Conservation (phyloP, 768 basidiomycete species). For the Amyloporia xantha region DNA sequence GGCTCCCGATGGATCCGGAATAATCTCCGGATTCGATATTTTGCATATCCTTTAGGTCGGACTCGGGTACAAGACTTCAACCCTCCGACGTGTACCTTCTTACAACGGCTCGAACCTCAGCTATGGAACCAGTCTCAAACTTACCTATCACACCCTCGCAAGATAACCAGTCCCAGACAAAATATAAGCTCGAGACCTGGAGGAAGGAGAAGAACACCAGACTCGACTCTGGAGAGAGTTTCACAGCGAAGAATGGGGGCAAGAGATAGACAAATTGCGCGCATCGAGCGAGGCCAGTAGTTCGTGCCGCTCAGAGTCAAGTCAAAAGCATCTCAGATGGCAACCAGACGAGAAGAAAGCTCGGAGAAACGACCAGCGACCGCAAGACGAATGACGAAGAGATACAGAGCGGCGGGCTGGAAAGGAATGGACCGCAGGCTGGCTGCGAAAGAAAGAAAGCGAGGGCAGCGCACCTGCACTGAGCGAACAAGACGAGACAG, state of each 20-base stretch:
- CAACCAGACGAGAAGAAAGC: constrained; percentile 1
- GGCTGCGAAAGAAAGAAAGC: constrained; percentile 28
- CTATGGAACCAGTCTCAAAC: too few relatives aligned
- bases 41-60: too few relatives aligned
- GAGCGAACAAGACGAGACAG: constrained; percentile 15
- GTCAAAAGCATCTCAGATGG: constrained; percentile 14
- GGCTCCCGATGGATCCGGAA: too few relatives aligned
- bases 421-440: constrained; percentile 47
- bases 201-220: constrained; percentile 51
- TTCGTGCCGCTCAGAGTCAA: constrained; percentile 11
- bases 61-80: too few relatives aligned
- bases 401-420: constrained; percentile 15
- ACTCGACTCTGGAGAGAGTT: constrained; percentile 41
- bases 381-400: constrained; percentile 15
- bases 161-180: constrained; percentile 42
- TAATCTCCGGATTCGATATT: too few relatives aligned
- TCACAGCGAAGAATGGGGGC: constrained; percentile 68
- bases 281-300: constrained; percentile 31
- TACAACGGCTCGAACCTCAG: too few relatives aligned
- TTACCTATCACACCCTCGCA: constrained; percentile 16
- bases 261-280: constrained; percentile 60
- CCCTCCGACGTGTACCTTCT: too few relatives aligned
- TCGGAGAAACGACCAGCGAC: constrained; percentile 16
- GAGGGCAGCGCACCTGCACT: constrained; percentile 27
- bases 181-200: constrained; percentile 58